Evolutionary conservation across 805 yeast genomes (phyloP).

Genomic region (Wickerhamiella occidentalis): DNA sequence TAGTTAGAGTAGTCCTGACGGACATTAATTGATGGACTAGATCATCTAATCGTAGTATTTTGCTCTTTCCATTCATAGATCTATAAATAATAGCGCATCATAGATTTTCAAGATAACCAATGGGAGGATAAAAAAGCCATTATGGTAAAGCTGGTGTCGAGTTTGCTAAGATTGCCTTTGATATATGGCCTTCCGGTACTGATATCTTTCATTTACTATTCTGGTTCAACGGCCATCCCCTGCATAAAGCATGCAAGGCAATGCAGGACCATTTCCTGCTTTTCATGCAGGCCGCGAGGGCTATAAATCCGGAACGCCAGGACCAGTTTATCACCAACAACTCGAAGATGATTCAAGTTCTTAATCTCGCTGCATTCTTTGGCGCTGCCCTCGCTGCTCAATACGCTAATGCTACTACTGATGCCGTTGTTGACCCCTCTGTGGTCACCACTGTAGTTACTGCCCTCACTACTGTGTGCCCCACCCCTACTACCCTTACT

Average conservation of each 20-base stretch:
- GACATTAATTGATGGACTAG: too few species aligned
- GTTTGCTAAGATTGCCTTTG: too few species aligned
- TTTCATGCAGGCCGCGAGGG: not conserved
- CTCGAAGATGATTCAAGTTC: not conserved
- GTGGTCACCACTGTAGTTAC: constrained; percentile 18
- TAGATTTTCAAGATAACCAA: too few species aligned
- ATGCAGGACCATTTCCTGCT: not conserved
- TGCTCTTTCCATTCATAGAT: too few species aligned
- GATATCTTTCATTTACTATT: too few species aligned
- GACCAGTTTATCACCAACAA: not conserved
- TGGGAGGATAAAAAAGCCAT: too few species aligned
- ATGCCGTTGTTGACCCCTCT: not conserved
- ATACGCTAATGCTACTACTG: not conserved
- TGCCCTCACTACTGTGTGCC: constrained; percentile 40
- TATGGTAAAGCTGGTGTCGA: too few species aligned
- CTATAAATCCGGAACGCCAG: not conserved
- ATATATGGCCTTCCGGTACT: too few species aligned
- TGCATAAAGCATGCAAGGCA: constrained; percentile 3
- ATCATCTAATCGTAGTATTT: too few species aligned
- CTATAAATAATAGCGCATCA: too few species aligned
- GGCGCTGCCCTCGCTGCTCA: not conserved
- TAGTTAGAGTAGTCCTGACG: too few species aligned
- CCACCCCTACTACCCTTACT: constrained; percentile 46
- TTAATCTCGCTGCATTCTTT: not conserved
- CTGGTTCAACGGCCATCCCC: too few species aligned